Evolutionary conservation across 805 yeast genomes (phyloP).

Genomic region (Saccharomycodes ludwigii): DNA sequence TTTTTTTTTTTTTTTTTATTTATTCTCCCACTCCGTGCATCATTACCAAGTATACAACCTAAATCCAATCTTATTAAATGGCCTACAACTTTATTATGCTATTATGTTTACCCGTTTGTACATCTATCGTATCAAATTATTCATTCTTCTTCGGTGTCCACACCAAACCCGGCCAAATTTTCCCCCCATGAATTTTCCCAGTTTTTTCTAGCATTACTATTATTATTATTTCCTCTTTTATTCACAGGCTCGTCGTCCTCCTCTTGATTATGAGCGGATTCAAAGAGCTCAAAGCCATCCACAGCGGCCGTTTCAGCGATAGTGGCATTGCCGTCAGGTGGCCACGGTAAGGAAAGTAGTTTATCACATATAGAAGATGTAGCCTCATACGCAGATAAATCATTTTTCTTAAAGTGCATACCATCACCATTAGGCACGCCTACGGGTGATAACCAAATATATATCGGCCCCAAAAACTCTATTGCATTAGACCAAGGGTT

Average conservation of each 20-base stretch:
- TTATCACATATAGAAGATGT: slow-evolving; percentile 30
- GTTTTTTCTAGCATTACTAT: slow-evolving; percentile 28
- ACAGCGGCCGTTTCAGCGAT: slow-evolving; percentile 10
- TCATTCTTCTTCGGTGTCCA: slow-evolving; percentile 68
- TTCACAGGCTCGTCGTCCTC: slow-evolving; percentile 21
- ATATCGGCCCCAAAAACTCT: slow-evolving; percentile 45
- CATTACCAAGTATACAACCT: too few relatives aligned
- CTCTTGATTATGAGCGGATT: slow-evolving; percentile 8
- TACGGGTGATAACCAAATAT: slow-evolving; percentile 64
- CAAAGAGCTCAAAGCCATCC: slow-evolving; percentile 10
- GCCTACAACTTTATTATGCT: too few relatives aligned
- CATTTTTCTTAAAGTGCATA: slow-evolving; percentile 40
- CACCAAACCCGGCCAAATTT: slow-evolving; percentile 73
- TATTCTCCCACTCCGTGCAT: too few relatives aligned
- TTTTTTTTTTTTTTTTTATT: too few relatives aligned
- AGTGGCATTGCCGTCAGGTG: slow-evolving; percentile 57
- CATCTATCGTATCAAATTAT: too few relatives aligned
- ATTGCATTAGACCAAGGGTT: slow-evolving; percentile 44
- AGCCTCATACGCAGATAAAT: slow-evolving; percentile 27
- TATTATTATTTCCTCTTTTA: slow-evolving; percentile 22
- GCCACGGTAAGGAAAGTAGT: slow-evolving; percentile 74
- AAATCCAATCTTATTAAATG: too few relatives aligned
- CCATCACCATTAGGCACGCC: slow-evolving; percentile 54
- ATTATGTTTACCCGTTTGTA: too few relatives aligned
- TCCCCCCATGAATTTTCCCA: slow-evolving; percentile 86